Evolutionary conservation across 1,284 basidiomycete species (phyloP).

Genomic region (Boletellus sp.): DNA sequence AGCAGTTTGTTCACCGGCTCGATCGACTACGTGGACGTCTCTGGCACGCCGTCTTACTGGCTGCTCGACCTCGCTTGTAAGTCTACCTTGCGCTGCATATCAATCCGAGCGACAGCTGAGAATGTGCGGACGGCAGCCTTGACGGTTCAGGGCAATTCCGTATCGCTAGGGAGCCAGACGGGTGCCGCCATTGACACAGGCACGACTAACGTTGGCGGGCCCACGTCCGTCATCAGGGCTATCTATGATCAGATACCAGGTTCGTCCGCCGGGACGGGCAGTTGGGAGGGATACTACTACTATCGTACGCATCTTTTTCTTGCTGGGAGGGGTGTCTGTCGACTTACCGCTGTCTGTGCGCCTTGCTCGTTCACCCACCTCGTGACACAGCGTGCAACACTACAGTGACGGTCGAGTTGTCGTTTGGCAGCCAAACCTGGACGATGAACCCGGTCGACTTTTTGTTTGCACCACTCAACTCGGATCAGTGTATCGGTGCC

Average conservation of each 20-base stretch:
- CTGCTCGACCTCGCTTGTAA: constrained; percentile 26
- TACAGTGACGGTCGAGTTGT: constrained; percentile 27
- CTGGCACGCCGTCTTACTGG: constrained; percentile 29
- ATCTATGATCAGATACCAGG: constrained; percentile 39
- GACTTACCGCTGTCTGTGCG: background rate
- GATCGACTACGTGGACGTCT: constrained; percentile 36
- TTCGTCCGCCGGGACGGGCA: constrained; percentile 26
- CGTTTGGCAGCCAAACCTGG: constrained; percentile 47
- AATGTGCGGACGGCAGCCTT: constrained; percentile 16
- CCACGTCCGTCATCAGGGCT: constrained; percentile 28
- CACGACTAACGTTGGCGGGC: constrained; percentile 40
- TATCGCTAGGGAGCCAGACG: constrained; percentile 19
- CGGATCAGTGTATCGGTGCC: constrained; percentile 45
- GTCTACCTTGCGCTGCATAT: background rate
- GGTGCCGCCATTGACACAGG: constrained; percentile 43
- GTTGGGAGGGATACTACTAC: constrained; percentile 32
- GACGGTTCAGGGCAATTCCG: constrained; percentile 29
- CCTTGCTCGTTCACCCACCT: background rate
- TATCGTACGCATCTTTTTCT: constrained; percentile 20
- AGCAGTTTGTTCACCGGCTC: constrained; percentile 37
- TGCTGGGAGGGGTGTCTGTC: background rate
- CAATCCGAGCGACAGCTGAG: background rate
- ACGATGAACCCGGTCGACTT: constrained; percentile 45
- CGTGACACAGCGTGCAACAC: constrained; percentile 20
- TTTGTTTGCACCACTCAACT: constrained; percentile 35